Evolutionary conservation across 2,329 filamentous ascomycete species (phyloP), one percentile per base, ranked within the genome.

Genomic region (Sarocladium kiliense): DNA sequence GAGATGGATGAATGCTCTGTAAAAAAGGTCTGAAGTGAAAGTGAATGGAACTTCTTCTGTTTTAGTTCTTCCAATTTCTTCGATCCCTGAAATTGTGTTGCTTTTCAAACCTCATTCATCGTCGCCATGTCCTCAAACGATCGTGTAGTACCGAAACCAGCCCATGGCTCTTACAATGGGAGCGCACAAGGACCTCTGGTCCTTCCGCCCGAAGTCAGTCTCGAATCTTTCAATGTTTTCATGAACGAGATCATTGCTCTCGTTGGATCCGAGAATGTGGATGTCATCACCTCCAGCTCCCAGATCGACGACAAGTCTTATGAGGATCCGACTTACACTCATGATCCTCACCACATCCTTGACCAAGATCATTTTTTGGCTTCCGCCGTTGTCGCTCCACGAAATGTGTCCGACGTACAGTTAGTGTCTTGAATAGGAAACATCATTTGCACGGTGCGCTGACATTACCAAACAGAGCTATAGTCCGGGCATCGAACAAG

Each of bases 401-500:
- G 64, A 3, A 62, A 67, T 25, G 71, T 73, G 3, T 10, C 65
- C 39, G 75, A 80, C 53, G 76, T 79, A 3, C 77, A 79, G 63
- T 39, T 12, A 32, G 18, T 39, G 16, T n/a, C 36, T 10, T n/a
- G 7, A 6, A 39, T n/a, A 19, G 6, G 12, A n/a, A 19, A 39
- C 5, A 9, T n/a, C 7, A 16, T n/a, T 39, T 39, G 12, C 18
- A n/a, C 36, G 36, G 36, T 39, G 36, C 36, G 18, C 36, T 39
- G 36, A 39, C 12, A 16, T n/a, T 16, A 6, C n/a, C 18, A 6
- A 19, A 5, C 18, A 39, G 36, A 39, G 62, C 62, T 1, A 65
- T 79, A 25, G 71, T 79, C 34, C 66, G 65, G 41, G 71, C 74
- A 63, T 73, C 72, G 30, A 79, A 79, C 59, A 66, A 75, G 50